Base-by-base conservation (phyloP, 1,284 basidiomycete species). In the Mycosarcoma mackinlayi region DNA sequence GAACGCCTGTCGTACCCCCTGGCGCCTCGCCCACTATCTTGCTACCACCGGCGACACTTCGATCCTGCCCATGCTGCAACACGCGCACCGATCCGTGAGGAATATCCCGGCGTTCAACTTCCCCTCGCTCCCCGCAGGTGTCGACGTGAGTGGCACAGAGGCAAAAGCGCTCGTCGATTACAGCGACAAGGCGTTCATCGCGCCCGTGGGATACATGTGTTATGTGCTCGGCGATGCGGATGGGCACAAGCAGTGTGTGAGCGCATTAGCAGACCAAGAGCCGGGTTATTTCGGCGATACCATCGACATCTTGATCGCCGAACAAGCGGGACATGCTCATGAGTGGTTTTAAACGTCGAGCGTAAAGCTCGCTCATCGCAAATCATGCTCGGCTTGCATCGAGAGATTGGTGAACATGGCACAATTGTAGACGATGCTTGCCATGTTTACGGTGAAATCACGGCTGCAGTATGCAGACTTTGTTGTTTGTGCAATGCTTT, bases 1-100 rank as follows among this genome's bases (percentile, higher is more conserved):
- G 78, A 79, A 79, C 48, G 76, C 78, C 1, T 79, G 78, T 34
- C 63, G 78, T 7, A 79, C 78, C 5, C 75, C 76, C 0, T 79
- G 78, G 78, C 61, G 78, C 1, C 67, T 79, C 7, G 59, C 75
- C 0, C 76, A 78, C 41, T 79, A 79, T 40, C 73, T 78, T n/a
- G 73, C 75, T 16, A 46, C 63, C 0, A 67, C 69, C 0, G 64
- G 75, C 18, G 78, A 79, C 30, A 57, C 63, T 8, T 33, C 56
- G 14, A 75, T 79, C 44, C 49, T 75, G 0, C 75, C 76, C 0
- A 44, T 78, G 7, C 55, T 79, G 6, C 68, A 78, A 39, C 51
- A 69, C 6, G 73, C 71, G 21, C 58, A 75, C 31, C 38, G 37
- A 13, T 65, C 76, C 0, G 67, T 65, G 1, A 38, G 61, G 8